These are phyloP conservation scores for Sarcocystis neurona DNA, from an alignment of 169 alveolate genomes.

Conservation along the genomic window DNA sequence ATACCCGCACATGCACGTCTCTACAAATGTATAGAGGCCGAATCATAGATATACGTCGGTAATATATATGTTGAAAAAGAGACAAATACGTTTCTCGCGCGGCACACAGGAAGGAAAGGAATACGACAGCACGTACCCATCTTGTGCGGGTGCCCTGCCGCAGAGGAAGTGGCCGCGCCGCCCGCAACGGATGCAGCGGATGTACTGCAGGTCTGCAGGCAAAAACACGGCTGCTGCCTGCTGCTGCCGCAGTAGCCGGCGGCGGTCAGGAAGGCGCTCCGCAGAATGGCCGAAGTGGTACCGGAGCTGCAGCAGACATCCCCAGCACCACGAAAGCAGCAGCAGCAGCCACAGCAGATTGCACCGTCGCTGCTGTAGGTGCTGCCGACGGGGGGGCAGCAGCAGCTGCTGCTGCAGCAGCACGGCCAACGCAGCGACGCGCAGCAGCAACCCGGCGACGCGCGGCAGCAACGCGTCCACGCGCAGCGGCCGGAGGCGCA, in stretches of 20 bases:
- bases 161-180: not conserved
- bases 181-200: conserved; percentile 12
- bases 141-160: not conserved
- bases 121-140: not conserved
- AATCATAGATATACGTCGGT: not conserved
- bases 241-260: not conserved
- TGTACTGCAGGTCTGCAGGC: not conserved
- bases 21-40: not conserved
- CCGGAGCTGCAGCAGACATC: not conserved
- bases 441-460: not conserved
- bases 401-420: not conserved
- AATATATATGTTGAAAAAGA: not conserved
- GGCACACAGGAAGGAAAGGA: not conserved
- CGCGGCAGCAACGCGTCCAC: not conserved
- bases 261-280: not conserved
- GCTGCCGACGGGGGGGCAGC: not conserved
- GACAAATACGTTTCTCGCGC: not conserved
- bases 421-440: not conserved
- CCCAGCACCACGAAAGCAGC: not conserved
- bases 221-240: not conserved
- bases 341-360: not conserved
- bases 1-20: not conserved
- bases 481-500: not conserved
- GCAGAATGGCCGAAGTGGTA: not conserved
- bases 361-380: too few species aligned